Evolutionary conservation across 805 yeast genomes (phyloP).

Genomic region (Yarrowia yakushimensis): DNA sequence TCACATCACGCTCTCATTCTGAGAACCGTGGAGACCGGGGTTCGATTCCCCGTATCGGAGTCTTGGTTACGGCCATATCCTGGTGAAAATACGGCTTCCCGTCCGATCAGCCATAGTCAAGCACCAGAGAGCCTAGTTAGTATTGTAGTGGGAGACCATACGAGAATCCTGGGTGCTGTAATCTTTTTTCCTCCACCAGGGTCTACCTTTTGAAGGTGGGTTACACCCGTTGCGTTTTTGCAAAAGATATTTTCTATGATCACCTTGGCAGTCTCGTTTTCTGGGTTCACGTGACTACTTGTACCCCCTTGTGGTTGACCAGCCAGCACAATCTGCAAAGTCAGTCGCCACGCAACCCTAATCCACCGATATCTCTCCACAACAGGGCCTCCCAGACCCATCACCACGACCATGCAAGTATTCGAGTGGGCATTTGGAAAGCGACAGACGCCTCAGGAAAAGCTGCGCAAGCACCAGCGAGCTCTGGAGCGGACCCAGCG

Average conservation of each 20-base stretch:
- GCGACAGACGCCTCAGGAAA: slow-evolving; percentile 89
- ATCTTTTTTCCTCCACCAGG: too few relatives aligned
- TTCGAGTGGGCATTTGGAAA: slow-evolving; percentile 96
- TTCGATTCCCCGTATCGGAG: slow-evolving; percentile 26
- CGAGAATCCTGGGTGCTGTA: slow-evolving; percentile 25
- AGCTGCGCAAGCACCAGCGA: slow-evolving; percentile 90
- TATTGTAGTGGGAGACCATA: slow-evolving; percentile 25
- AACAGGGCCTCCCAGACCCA: not conserved
- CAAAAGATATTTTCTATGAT: too few relatives aligned
- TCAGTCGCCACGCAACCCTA: slow-evolving; percentile 16
- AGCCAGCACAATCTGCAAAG: too few relatives aligned
- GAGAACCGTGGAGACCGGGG: slow-evolving; percentile 25
- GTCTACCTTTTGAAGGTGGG: too few relatives aligned
- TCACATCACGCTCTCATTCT: slow-evolving; percentile 24
- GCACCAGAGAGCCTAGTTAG: slow-evolving; percentile 26
- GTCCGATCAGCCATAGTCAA: slow-evolving; percentile 26
- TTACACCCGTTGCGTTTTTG: too few relatives aligned
- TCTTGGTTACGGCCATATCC: slow-evolving; percentile 24
- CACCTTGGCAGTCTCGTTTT: not conserved
- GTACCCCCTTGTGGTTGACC: too few relatives aligned
- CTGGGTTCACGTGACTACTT: not conserved
- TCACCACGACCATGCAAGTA: slow-evolving; percentile 23
- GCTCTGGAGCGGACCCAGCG: slow-evolving; percentile 92
- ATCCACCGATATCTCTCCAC: slow-evolving; percentile 8
- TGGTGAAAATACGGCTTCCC: slow-evolving; percentile 26